Percentiles rank a stretch among this genome's conserved stretches.
Conservation (phyloP, 2,329 filamentous ascomycete species). For the Aureobasidium sp. region DNA sequence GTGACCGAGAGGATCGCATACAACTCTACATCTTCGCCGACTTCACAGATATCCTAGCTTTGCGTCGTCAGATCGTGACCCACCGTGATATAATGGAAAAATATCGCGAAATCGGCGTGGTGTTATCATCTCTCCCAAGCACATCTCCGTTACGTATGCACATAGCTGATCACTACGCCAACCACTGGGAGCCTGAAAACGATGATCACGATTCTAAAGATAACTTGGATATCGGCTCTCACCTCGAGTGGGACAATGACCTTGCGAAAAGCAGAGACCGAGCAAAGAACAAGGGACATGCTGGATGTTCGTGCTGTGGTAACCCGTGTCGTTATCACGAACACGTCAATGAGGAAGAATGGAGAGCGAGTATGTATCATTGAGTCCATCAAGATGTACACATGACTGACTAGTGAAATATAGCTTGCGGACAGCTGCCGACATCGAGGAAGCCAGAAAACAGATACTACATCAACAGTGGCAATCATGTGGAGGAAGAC, state of each 20-base stretch:
- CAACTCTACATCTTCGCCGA: background rate
- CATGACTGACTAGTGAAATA: background rate
- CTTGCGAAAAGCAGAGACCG: background rate
- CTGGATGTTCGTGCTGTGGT: background rate
- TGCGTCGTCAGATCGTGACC: background rate
- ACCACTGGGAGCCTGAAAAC: background rate
- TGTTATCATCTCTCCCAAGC: background rate
- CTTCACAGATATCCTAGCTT: background rate
- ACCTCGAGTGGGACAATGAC: background rate
- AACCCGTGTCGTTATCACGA: conserved; percentile 5
- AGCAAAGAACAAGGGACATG: background rate
- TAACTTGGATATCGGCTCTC: background rate
- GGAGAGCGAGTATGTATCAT: conserved; percentile 1
- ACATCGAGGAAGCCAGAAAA: background rate
- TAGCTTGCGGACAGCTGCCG: background rate
- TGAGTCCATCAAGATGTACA: too few relatives aligned
- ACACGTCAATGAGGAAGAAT: background rate
- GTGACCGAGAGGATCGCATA: background rate
- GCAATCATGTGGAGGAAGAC: too few relatives aligned
- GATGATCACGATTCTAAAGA: background rate
- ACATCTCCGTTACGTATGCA: background rate
- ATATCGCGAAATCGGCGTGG: background rate
- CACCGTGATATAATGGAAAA: background rate
- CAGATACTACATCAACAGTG: background rate
- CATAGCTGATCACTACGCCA: background rate